Evolutionary conservation across 2,329 filamentous ascomycete genomes (phyloP), one percentile per base, ranked within the genome.

Genomic region (Fusarium beomiforme): DNA sequence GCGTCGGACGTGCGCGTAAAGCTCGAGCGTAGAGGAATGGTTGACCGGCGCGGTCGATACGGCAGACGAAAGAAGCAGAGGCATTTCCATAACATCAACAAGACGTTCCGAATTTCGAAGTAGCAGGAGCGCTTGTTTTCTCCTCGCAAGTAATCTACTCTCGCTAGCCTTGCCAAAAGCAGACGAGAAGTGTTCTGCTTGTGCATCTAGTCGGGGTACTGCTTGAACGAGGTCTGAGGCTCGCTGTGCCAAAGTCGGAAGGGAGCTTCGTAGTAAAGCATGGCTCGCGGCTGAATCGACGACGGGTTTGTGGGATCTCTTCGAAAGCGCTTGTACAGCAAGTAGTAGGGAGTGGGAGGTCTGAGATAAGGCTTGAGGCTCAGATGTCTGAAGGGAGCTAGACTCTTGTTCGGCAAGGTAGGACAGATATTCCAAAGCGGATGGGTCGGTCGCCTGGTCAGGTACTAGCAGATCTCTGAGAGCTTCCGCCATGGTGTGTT

Each of bases 1-100:
- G 11, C 96, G 90, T 74, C 93, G 93, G 78, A 98, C 96, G 79
- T 98, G 96, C n/a, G 93, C 92, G 78, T 97, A 92, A 5, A 99
- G 86, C 80, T 99, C 96, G 36, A 99, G 85, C 0, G 95, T 95
- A 1, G 94, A 93, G 4, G 94, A 91, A 83, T 98, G 97, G 73
- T 94, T 97, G 66, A 90, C 89, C 7, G 89, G 85, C 7, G 81
- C 86, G 3, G 87, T 83, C 6, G 88, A 88, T 61, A 95, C 91
- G 47, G 95, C 91, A 3, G 95, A 94, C 16, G 93, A 92, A 17
- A 99, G 88, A 36, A 98, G 84, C 0, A 92, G 90, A 1, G 96
- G 96, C 33, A 99, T 87, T 76, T 98, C 95, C 64, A 99, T 89
- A 34, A 98, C 91, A 79, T 98, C 95, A 33, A 94, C 92, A 6